Conservation (phyloP, 257 asterid genomes). For the Agastache rugosa region DNA sequence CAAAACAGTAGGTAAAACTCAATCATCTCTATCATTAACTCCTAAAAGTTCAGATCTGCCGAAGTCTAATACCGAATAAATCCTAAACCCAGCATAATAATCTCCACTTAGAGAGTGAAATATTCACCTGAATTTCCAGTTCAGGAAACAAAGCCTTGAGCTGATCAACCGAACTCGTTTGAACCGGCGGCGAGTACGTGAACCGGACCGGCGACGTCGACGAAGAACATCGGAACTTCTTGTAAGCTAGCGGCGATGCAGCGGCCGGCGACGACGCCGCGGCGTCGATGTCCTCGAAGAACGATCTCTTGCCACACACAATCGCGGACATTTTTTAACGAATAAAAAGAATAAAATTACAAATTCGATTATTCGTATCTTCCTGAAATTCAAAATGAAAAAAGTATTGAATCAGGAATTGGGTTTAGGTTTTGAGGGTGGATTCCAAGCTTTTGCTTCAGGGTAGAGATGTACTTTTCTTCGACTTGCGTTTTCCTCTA, state of each 20-base stretch:
- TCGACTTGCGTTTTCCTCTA: neutral
- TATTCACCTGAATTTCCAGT: slow-evolving; percentile 55
- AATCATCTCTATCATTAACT: neutral
- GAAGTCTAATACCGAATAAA: slow-evolving; percentile 9
- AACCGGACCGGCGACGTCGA: slow-evolving; percentile 59
- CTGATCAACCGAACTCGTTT: slow-evolving; percentile 49
- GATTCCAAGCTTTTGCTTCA: slow-evolving; percentile 52
- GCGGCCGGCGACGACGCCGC: slow-evolving; percentile 56
- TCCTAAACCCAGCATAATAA: slow-evolving; percentile 3
- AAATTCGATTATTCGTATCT: slow-evolving; percentile 14
- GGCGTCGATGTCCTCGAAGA: slow-evolving; percentile 71
- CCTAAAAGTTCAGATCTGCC: slow-evolving; percentile 22
- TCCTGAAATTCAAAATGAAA: neutral
- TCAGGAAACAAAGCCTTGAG: slow-evolving; percentile 67
- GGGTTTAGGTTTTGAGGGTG: slow-evolving; percentile 37
- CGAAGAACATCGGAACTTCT: slow-evolving; percentile 65
- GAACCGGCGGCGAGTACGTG: slow-evolving; percentile 43
- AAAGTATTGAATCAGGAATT: slow-evolving; percentile 19
- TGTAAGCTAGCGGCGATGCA: slow-evolving; percentile 54
- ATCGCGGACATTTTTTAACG: slow-evolving; percentile 62
- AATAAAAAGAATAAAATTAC: slow-evolving; percentile 11
- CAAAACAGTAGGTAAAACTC: neutral
- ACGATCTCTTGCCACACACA: slow-evolving; percentile 80
- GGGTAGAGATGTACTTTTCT: slow-evolving; percentile 33
- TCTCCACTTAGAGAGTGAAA: neutral